Evolutionary conservation across 169 alveolate species (phyloP).

Genomic region (Neospora caninum): DNA sequence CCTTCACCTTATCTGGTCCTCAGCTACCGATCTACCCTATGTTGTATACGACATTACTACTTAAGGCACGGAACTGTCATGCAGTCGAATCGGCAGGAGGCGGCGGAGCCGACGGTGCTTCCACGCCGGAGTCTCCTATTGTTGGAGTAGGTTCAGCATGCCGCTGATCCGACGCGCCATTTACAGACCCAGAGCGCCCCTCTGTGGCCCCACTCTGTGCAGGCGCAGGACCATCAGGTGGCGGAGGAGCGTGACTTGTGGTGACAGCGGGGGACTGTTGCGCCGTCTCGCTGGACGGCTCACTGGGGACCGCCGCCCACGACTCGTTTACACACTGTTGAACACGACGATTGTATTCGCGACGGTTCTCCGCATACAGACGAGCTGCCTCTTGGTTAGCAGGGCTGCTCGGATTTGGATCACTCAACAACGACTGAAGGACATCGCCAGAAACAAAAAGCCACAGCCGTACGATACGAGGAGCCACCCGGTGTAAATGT

Average conservation of each 20-base stretch:
- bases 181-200: neutral
- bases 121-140: neutral
- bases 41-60: too few relatives aligned
- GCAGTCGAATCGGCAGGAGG: neutral
- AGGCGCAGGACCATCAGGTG: neutral
- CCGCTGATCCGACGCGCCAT: neutral
- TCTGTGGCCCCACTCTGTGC: neutral
- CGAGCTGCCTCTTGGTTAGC: constrained; percentile 98
- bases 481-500: too few relatives aligned
- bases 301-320: constrained; percentile 44
- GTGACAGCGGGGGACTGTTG: neutral
- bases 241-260: neutral
- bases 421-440: constrained; percentile 92
- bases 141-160: neutral
- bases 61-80: neutral
- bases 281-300: neutral
- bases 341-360: constrained; percentile 79
- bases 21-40: too few relatives aligned
- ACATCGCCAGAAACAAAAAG: neutral
- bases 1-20: too few relatives aligned
- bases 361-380: constrained; percentile 90
- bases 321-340: constrained; percentile 66
- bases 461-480: neutral
- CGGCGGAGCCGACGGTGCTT: neutral
- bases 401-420: constrained; percentile 97